phyloP scores from a whole-genome alignment of 495 filamentous ascomycete genomes.

The Neurospora tetraspora region DNA sequence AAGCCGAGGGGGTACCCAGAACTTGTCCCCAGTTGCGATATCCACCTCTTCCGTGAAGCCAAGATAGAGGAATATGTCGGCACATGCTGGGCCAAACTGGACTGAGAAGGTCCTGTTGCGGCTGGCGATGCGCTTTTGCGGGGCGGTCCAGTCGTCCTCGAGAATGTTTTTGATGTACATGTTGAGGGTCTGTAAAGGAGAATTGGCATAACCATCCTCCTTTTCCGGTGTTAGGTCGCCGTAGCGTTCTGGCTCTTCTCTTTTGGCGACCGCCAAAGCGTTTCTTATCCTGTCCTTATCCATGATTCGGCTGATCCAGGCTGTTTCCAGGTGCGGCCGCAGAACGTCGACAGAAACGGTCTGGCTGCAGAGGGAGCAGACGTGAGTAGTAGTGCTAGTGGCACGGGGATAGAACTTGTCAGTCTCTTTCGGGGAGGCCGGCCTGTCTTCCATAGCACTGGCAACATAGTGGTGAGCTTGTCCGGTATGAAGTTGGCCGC shows the following conservation, averaged over 20 bases:
- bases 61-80: slow-evolving; percentile 50
- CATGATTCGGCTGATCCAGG: slow-evolving; percentile 44
- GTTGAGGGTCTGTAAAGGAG: slow-evolving; percentile 45
- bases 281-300: slow-evolving; percentile 43
- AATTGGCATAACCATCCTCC: slow-evolving; percentile 32
- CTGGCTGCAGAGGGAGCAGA: slow-evolving; percentile 44
- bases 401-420: slow-evolving; percentile 20
- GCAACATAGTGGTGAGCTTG: not conserved
- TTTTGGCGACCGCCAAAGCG: slow-evolving; percentile 43
- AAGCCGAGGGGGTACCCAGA: slow-evolving; percentile 17
- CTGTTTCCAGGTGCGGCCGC: slow-evolving; percentile 39
- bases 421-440: not conserved
- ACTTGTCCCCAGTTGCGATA: slow-evolving; percentile 9
- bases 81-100: slow-evolving; percentile 56
- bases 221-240: slow-evolving; percentile 31
- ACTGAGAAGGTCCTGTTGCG: slow-evolving; percentile 64
- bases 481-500: slow-evolving; percentile 2
- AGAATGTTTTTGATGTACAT: slow-evolving; percentile 56
- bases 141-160: slow-evolving; percentile 22
- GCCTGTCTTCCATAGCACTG: not conserved
- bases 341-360: slow-evolving; percentile 34
- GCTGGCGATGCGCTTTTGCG: slow-evolving; percentile 47
- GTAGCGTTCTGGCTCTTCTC: slow-evolving; percentile 48
- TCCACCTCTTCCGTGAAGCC: slow-evolving; percentile 41
- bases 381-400: slow-evolving; percentile 27